A percentile compares a stretch with the other conserved stretches of the same genome.
phyloP scores from a whole-genome alignment of 2,329 filamentous ascomycete species.

The Cladosporium sp. region DNA sequence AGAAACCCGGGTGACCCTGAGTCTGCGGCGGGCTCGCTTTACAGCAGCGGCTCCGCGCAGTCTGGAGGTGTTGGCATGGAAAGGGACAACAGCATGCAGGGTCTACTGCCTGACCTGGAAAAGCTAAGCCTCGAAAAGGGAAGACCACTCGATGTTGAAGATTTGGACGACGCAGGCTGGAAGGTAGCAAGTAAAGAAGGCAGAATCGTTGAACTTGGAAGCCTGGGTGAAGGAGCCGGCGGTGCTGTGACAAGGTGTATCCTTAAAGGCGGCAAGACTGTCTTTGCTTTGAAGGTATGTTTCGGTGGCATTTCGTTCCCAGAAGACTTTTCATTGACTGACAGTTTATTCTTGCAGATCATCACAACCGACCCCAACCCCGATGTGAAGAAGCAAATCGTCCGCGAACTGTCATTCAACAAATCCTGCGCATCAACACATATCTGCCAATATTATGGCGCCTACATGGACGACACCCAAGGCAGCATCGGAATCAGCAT shows the following conservation, averaged over 20 bases:
- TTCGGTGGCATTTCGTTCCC: neutral
- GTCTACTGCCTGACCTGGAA: conserved; percentile 73
- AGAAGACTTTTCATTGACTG: neutral
- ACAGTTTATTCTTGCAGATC: conserved; percentile 58
- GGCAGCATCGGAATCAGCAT: conserved; percentile 98
- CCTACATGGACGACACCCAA: conserved; percentile 93
- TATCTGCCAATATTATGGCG: conserved; percentile 96
- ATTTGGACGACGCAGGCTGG: conserved; percentile 94
- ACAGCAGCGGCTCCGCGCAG: conserved; percentile 43
- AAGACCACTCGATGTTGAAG: conserved; percentile 83
- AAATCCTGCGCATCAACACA: conserved; percentile 94
- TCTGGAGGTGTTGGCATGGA: conserved; percentile 69
- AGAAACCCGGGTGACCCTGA: conserved; percentile 70
- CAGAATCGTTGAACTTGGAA: conserved; percentile 83
- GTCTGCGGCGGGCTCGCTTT: conserved; percentile 82
- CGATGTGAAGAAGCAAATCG: conserved; percentile 97
- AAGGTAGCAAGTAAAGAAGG: conserved; percentile 86
- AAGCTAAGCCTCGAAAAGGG: conserved; percentile 80
- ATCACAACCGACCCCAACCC: conserved; percentile 98
- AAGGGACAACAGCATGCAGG: conserved; percentile 76
- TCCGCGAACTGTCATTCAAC: conserved; percentile 95
- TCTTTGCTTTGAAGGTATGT: conserved; percentile 91
- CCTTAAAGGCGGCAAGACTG: conserved; percentile 85
- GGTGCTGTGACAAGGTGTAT: conserved; percentile 91
- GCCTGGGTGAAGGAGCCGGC: conserved; percentile 89